phyloP scores from a whole-genome alignment of 2,329 filamentous ascomycete genomes.

The Epichloe glyceriae region DNA sequence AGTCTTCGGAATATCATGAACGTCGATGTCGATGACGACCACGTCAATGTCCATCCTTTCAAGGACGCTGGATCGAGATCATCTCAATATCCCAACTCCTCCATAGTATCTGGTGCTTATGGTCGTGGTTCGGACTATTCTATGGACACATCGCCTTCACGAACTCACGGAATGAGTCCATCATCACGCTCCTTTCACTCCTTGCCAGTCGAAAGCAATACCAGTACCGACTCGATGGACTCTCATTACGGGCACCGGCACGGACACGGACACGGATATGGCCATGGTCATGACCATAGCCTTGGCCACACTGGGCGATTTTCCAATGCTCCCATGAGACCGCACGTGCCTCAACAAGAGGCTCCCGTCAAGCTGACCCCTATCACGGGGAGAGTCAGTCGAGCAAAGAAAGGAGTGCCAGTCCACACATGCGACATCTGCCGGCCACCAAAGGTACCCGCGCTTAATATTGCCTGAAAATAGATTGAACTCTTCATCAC shows the following conservation, averaged over 20 bases:
- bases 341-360: slow-evolving; percentile 25
- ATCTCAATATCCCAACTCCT: slow-evolving; percentile 18
- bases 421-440: slow-evolving; percentile 43
- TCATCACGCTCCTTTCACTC: slow-evolving; percentile 16
- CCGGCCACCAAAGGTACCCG: slow-evolving; percentile 34
- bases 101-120: slow-evolving; percentile 18
- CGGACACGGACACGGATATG: slow-evolving; percentile 12
- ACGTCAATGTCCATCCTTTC: slow-evolving; percentile 27
- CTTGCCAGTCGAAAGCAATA: slow-evolving; percentile 25
- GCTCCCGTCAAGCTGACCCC: slow-evolving; percentile 39
- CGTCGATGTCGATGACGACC: slow-evolving; percentile 37
- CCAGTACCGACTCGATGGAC: slow-evolving; percentile 39
- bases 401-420: slow-evolving; percentile 46
- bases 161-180: slow-evolving; percentile 23
- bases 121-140: slow-evolving; percentile 9
- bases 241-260: slow-evolving; percentile 16
- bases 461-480: not conserved
- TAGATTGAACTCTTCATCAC: not conserved
- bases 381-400: slow-evolving; percentile 42
- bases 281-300: slow-evolving; percentile 9
- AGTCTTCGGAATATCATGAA: slow-evolving; percentile 46
- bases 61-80: slow-evolving; percentile 27
- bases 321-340: slow-evolving; percentile 24
- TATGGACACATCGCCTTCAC: slow-evolving; percentile 18
- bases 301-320: slow-evolving; percentile 12